Evolutionary conservation across 345 rosid genomes (phyloP), one percentile per base, ranked within the genome.

Genomic region (Orychophragmus violaceus): DNA sequence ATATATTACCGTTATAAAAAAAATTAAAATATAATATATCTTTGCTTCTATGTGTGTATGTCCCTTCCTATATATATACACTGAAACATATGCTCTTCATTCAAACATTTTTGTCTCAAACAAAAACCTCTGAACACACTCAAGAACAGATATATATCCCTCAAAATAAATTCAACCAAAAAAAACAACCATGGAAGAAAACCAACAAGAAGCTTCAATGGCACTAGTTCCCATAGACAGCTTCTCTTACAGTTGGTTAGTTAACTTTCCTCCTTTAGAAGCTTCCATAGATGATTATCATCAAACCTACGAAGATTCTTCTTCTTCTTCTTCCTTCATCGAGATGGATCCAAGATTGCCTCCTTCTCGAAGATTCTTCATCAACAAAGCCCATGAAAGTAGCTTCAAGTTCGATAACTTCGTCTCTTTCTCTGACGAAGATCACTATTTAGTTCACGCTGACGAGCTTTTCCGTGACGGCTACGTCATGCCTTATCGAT

Each of bases 311-410:
- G 95, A 84, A 72, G 96, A 87, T 59, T 81, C 90, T 65, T 85
- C 86, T 57, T 82, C 91, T 68, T 82, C 82, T 44, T 82, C 92
- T 67, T 85, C 86, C 25, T 92, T 87, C 88, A 92, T 92, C 24
- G 96, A 92, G 74, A 87, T 92, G 98, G 98, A 92, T 82, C 96
- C 98, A 13, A 86, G 84, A 70, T 74, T 88, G 78, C 87, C 96
- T 52, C 91, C 97, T 28, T 93, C 98, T 6, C 86, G 82, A 84
- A 85, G 97, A 75, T 93, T 90, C 84, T 74, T 81, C 42, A 71
- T 78, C 68, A 80, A 57, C 35, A 59, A 46, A 59, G 70, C 92
- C 57, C 83, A 83, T 29, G 98, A 92, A 53, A 62, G 74, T 33
- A 75, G 74, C 62, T 86, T 86, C 78, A 85, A 87, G 64, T 87